These are phyloP conservation scores for Dactylellina parvicollis DNA, from an alignment of 2,329 filamentous ascomycete species.

Conservation along the genomic window DNA sequence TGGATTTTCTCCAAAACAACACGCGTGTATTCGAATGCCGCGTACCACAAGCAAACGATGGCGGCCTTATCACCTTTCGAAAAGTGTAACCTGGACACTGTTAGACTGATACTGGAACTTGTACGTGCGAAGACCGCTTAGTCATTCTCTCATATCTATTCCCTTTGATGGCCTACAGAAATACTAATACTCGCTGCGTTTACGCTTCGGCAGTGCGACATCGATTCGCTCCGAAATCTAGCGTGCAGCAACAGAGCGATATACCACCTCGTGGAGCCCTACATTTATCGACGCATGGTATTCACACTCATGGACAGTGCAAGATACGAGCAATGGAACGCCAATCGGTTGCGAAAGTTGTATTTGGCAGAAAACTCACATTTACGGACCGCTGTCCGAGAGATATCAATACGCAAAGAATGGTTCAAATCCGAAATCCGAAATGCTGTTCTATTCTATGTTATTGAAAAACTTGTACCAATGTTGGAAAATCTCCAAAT, in stretches of 20 bases:
- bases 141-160: not conserved
- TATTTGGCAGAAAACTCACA: not conserved
- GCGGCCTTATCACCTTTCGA: not conserved
- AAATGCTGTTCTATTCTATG: not conserved
- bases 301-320: not conserved
- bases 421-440: slow-evolving; percentile 7
- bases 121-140: slow-evolving; percentile 4
- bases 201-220: not conserved
- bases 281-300: not conserved
- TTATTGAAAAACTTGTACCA: not conserved
- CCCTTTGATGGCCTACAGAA: not conserved
- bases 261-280: not conserved
- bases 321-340: not conserved
- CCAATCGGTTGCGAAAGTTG: not conserved
- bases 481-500: not conserved
- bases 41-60: not conserved
- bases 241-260: not conserved
- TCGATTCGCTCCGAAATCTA: not conserved
- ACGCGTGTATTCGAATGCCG: too few relatives aligned
- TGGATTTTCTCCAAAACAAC: not conserved
- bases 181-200: too few relatives aligned
- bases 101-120: not conserved
- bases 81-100: not conserved
- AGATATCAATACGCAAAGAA: not conserved
- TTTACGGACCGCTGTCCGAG: not conserved